A percentile compares a stretch with the other conserved stretches of the same genome.
Conservation (phyloP, 2,329 filamentous ascomycete genomes). For the Aplosporella prunicola region DNA sequence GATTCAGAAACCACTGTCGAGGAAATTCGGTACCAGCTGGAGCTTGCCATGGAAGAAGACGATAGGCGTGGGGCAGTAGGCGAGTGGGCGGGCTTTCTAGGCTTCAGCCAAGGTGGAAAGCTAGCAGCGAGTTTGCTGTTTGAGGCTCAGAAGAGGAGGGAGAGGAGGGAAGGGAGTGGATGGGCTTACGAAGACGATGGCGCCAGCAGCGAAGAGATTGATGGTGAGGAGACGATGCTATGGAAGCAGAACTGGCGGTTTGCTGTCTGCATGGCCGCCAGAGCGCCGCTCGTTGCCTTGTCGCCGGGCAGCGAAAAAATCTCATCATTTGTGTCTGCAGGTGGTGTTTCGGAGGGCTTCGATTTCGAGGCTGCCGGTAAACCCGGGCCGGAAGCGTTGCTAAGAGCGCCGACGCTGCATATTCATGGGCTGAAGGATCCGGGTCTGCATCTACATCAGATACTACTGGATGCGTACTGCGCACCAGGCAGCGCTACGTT, state of each 20-base stretch:
- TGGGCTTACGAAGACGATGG: too few relatives aligned
- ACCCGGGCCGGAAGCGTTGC: slow-evolving; percentile 33
- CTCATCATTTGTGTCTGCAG: slow-evolving; percentile 24
- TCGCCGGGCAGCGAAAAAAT: slow-evolving; percentile 13
- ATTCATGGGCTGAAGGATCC: slow-evolving; percentile 56
- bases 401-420: slow-evolving; percentile 54
- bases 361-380: slow-evolving; percentile 24
- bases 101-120: slow-evolving; percentile 44
- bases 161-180: slow-evolving; percentile 19
- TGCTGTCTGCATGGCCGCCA: slow-evolving; percentile 52
- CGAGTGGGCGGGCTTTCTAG: slow-evolving; percentile 42
- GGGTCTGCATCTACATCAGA: slow-evolving; percentile 49
- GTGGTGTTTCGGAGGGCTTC: slow-evolving; percentile 36
- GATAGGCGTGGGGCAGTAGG: slow-evolving; percentile 30
- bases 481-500: slow-evolving; percentile 44
- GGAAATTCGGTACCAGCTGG: slow-evolving; percentile 37
- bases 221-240: slow-evolving; percentile 18
- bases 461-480: slow-evolving; percentile 51
- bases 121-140: slow-evolving; percentile 37
- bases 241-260: slow-evolving; percentile 43
- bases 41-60: slow-evolving; percentile 38
- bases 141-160: slow-evolving; percentile 49
- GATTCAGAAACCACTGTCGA: slow-evolving; percentile 41
- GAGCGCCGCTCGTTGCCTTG: slow-evolving; percentile 50
- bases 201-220: slow-evolving; percentile 7